phyloP scores from a whole-genome alignment of 164 flowering plant genomes.

The Paratinospora sagittata region DNA sequence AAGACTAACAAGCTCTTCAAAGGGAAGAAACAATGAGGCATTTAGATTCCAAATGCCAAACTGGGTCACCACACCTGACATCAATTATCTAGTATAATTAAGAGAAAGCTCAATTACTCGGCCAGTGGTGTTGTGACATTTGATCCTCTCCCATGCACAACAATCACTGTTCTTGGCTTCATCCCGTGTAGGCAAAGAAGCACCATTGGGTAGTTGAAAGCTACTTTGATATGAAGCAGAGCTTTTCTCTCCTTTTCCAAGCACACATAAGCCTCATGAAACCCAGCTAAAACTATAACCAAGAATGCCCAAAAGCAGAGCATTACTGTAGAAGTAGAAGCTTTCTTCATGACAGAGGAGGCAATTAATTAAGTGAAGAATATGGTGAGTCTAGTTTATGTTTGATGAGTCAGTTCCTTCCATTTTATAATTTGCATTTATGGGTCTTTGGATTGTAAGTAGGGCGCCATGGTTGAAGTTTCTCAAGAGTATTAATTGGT shows the following conservation, averaged over 20 bases:
- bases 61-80: not conserved
- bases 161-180: not conserved
- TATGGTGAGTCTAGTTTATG: too few species aligned
- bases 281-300: not conserved
- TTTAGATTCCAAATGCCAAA: not conserved
- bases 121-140: not conserved
- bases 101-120: conserved; percentile 5
- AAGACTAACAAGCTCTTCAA: too few species aligned
- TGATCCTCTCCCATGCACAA: conserved; percentile 5
- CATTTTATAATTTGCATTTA: not conserved
- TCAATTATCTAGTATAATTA: not conserved
- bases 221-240: not conserved
- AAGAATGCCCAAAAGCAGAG: not conserved
- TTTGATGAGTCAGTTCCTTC: too few species aligned
- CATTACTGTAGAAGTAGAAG: not conserved
- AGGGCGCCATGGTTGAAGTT: too few species aligned
- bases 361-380: too few species aligned
- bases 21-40: too few species aligned
- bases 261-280: not conserved
- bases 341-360: not conserved
- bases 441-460: not conserved
- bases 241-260: not conserved
- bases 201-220: not conserved
- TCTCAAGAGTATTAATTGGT: too few species aligned
- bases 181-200: not conserved